These are phyloP conservation scores for Dendrostoma leiphaemia DNA, from an alignment of 2,329 filamentous ascomycete genomes.

Conservation along the genomic window DNA sequence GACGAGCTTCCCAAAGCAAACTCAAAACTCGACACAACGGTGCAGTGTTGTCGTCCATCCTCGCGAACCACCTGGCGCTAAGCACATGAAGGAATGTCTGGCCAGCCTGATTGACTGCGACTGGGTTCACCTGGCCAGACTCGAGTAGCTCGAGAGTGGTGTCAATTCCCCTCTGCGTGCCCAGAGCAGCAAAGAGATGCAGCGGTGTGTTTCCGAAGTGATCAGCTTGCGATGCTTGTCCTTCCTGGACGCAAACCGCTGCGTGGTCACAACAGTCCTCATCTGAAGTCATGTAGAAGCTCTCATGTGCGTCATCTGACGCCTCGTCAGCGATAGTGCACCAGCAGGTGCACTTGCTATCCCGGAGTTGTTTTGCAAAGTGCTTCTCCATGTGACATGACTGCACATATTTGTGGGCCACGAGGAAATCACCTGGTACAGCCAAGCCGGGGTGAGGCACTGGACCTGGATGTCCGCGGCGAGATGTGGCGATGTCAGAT, in stretches of 20 bases:
- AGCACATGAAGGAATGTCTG: slow-evolving; percentile 51
- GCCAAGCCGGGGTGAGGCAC: slow-evolving; percentile 27
- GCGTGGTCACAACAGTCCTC: slow-evolving; percentile 28
- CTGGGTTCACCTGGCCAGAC: slow-evolving; percentile 21
- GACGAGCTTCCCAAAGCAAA: slow-evolving; percentile 28
- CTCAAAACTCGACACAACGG: slow-evolving; percentile 28
- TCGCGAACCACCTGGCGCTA: slow-evolving; percentile 31
- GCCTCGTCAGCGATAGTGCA: slow-evolving; percentile 29
- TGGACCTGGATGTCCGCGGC: slow-evolving; percentile 7
- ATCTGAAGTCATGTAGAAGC: slow-evolving; percentile 27
- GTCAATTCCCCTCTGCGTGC: slow-evolving; percentile 21
- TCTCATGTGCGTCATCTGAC: slow-evolving; percentile 10
- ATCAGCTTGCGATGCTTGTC: slow-evolving; percentile 28
- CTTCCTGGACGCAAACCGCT: slow-evolving; percentile 19
- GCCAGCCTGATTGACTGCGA: slow-evolving; percentile 40
- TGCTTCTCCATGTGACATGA: slow-evolving; percentile 9
- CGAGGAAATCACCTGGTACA: slow-evolving; percentile 51
- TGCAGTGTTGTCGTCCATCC: slow-evolving; percentile 22
- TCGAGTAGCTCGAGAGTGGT: slow-evolving; percentile 27
- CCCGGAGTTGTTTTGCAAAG: slow-evolving; percentile 10
- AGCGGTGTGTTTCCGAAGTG: slow-evolving; percentile 47
- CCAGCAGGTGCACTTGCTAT: slow-evolving; percentile 27
- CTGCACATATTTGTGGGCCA: slow-evolving; percentile 23
- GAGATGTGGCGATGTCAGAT: slow-evolving; percentile 21
- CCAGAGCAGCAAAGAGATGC: slow-evolving; percentile 43